Evolutionary conservation across 2,329 filamentous ascomycete genomes (phyloP), one percentile per base, ranked within the genome.

Genomic region (Talaromyces islandicus): DNA sequence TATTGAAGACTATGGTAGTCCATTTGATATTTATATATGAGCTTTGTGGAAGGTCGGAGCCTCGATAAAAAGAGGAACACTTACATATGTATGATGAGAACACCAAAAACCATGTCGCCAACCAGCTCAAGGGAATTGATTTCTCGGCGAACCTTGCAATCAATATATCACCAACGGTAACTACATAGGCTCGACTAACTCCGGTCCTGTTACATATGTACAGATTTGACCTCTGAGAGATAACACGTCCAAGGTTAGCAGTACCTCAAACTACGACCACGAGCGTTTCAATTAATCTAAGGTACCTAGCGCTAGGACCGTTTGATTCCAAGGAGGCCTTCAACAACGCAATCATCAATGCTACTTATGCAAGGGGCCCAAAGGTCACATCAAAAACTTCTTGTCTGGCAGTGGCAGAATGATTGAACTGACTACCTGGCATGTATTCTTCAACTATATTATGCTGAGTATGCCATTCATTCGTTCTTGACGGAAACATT

Each of bases 401-500:
- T 73, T 63, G 64, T 64, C 35, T 71, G 51, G 60, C 55, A 57
- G 54, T 74, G 70, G 68, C 63, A 66, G 21, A 69, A 72, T 68
- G 71, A 74, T 61, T 74, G 68, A 70, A 63, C 59, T 60, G 53
- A 63, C 46, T 75, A 64, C 57, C n/a, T 75, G 9, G 63, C 64
- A 14, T 56, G 65, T 41, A 70, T 67, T 57, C 60, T 75, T 41
- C 65, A 69, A 38, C 66, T 67, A 4, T 72, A 64, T 24, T 24
- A 14, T 14, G n/a, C 19, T 3, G 43, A 48, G 24, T 24, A 48
- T 48, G 43, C 7, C 2, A 1, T 48, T 48, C 43, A 48, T 14
- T 48, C 19, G n/a, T 48, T 48, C 43, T 24, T 48, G 11, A 24
- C n/a, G 11, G 43, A 38, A 38, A 38, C 5, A 6, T 38, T 38